phyloP scores from a whole-genome alignment of 129 eudicot species.

The Helianthus tuberosus region DNA sequence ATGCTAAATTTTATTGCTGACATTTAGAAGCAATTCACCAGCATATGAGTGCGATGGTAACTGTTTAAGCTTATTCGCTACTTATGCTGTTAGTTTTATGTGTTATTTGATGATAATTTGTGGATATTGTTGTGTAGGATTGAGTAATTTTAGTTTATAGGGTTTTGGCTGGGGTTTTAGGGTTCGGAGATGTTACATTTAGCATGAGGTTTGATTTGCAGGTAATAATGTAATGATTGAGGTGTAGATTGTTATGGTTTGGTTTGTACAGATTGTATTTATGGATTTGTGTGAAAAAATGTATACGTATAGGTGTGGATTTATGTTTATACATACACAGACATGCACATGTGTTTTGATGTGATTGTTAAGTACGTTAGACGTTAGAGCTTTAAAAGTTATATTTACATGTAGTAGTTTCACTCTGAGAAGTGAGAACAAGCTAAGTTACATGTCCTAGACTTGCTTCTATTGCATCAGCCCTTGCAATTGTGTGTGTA shows the following conservation, averaged over 20 bases:
- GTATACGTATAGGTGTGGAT: neutral
- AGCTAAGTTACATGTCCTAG: neutral
- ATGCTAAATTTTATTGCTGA: too few relatives aligned
- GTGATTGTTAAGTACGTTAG: neutral
- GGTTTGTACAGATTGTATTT: neutral
- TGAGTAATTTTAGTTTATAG: neutral
- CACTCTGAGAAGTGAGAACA: neutral
- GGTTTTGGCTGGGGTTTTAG: slow-evolving; percentile 12
- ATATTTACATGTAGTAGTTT: neutral
- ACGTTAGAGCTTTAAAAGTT: neutral
- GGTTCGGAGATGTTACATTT: slow-evolving; percentile 14
- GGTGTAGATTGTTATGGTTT: too few relatives aligned
- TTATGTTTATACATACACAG: neutral
- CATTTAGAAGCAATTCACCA: slow-evolving; percentile 28
- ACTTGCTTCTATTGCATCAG: too few relatives aligned
- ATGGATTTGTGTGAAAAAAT: neutral
- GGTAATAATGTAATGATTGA: neutral
- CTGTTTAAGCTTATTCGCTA: neutral
- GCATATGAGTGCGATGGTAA: slow-evolving; percentile 29
- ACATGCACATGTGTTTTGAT: slow-evolving; percentile 5
- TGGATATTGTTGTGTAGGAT: slow-evolving; percentile 3
- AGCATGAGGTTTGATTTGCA: neutral
- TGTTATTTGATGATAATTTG: neutral
- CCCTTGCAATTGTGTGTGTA: too few relatives aligned
- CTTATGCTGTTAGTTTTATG: neutral